Evolutionary conservation across 345 rosid species (phyloP).

Genomic region (Mangifera indica): DNA sequence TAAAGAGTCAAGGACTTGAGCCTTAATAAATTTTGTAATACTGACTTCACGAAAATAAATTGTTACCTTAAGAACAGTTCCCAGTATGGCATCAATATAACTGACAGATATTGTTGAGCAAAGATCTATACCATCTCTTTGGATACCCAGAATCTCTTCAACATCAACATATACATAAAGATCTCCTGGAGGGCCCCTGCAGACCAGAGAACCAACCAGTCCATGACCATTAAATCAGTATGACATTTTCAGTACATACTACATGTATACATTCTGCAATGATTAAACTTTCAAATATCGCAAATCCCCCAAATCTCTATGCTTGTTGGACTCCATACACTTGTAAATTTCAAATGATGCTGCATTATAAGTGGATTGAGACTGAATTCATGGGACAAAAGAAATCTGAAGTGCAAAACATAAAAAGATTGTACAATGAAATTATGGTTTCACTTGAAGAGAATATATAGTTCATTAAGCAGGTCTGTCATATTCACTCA

Average conservation of each 20-base stretch:
- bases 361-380: background rate
- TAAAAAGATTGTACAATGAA: background rate
- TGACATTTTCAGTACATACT: background rate
- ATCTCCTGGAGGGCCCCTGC: constrained; percentile 92
- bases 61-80: constrained; percentile 70
- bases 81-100: constrained; percentile 91
- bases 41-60: constrained; percentile 11
- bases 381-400: background rate
- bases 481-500: background rate
- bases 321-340: background rate
- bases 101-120: constrained; percentile 65
- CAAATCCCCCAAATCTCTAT: background rate
- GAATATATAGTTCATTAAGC: background rate
- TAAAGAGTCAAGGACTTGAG: background rate
- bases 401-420: background rate
- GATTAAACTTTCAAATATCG: background rate
- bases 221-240: constrained; percentile 2
- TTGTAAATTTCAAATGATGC: background rate
- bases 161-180: constrained; percentile 86
- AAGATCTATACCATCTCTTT: constrained; percentile 93
- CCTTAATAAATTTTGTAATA: constrained; percentile 4
- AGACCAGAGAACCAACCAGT: constrained; percentile 18
- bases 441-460: background rate
- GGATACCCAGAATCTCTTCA: constrained; percentile 73
- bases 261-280: background rate